Percentiles rank a stretch among this genome's conserved stretches.
These are phyloP conservation scores for Clonostachys sp. DNA, from an alignment of 2,329 filamentous ascomycete species.

Conservation along the genomic window DNA sequence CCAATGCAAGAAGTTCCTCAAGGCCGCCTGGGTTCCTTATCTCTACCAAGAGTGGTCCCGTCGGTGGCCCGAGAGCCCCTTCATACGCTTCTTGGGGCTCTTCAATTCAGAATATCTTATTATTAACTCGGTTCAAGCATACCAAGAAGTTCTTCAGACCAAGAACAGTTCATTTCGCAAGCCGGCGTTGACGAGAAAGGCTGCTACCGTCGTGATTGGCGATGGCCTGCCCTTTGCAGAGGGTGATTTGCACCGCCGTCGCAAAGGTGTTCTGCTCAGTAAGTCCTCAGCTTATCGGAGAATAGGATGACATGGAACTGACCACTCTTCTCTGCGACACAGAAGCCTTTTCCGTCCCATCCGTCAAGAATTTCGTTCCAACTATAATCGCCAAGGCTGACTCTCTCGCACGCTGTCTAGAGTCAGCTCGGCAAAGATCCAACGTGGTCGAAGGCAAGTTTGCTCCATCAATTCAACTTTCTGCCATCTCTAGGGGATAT, in stretches of 20 bases:
- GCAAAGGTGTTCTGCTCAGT: conserved; percentile 24
- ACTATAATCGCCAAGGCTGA: conserved; percentile 24
- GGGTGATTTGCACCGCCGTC: conserved; percentile 23
- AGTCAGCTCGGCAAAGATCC: conserved; percentile 5
- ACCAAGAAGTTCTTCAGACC: conserved; percentile 14
- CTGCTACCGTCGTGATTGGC: conserved; percentile 15
- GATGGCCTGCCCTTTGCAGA: conserved; percentile 27
- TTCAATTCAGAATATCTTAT: conserved; percentile 9
- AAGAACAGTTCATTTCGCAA: conserved; percentile 17
- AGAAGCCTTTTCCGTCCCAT: conserved; percentile 21
- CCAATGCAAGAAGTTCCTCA: conserved; percentile 25
- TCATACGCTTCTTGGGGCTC: conserved; percentile 10
- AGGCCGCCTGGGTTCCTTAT: conserved; percentile 16
- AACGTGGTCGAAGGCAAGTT: conserved; percentile 11
- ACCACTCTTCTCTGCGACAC: not conserved
- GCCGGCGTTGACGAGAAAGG: conserved; percentile 13
- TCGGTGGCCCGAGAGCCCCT: conserved; percentile 8
- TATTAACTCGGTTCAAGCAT: conserved; percentile 8
- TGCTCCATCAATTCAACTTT: not conserved
- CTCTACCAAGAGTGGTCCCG: conserved; percentile 13
- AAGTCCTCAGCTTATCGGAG: not conserved
- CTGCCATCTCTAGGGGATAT: not conserved
- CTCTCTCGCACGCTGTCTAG: conserved; percentile 15
- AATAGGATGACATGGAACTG: not conserved
- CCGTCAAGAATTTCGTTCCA: conserved; percentile 19